Conservation (phyloP, 2,329 filamentous ascomycete species). For the Fusarium keratoplasticum region DNA sequence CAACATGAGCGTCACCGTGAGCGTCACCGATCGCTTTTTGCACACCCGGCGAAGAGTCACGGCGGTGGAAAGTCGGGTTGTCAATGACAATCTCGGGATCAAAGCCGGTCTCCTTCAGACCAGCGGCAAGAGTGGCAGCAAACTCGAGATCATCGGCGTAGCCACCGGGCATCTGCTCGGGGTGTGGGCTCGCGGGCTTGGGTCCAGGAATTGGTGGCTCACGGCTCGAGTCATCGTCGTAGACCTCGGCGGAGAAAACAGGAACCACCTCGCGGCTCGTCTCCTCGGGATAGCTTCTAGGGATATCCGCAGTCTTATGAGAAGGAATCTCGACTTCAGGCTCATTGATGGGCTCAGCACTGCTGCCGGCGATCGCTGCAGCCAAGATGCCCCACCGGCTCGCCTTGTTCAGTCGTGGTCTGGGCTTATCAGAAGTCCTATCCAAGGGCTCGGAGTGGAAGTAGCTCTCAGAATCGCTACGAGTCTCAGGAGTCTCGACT, state of each 20-base stretch:
- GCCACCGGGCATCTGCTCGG: constrained; percentile 69
- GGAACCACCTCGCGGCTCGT: constrained; percentile 33
- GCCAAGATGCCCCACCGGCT: constrained; percentile 66
- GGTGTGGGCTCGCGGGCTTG: constrained; percentile 63
- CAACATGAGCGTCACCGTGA: constrained; percentile 45
- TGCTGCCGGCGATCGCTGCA: constrained; percentile 60
- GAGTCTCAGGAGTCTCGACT: constrained; percentile 67
- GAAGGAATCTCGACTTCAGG: constrained; percentile 40
- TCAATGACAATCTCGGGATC: constrained; percentile 77
- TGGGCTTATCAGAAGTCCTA: constrained; percentile 44
- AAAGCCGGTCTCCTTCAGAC: constrained; percentile 76
- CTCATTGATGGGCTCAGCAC: constrained; percentile 51
- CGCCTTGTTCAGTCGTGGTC: constrained; percentile 53
- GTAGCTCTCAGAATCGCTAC: constrained; percentile 47
- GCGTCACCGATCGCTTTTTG: constrained; percentile 57
- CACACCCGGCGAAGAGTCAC: constrained; percentile 72
- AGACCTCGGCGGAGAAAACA: constrained; percentile 36
- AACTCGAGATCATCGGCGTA: constrained; percentile 78
- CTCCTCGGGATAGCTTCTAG: constrained; percentile 28
- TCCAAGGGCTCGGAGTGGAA: constrained; percentile 34
- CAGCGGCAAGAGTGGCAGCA: constrained; percentile 75
- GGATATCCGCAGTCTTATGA: constrained; percentile 16
- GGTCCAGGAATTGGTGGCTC: constrained; percentile 66
- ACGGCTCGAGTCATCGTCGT: constrained; percentile 55
- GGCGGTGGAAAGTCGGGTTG: constrained; percentile 71